These are phyloP conservation scores for Corynespora cassiicola DNA, from an alignment of 2,329 filamentous ascomycete species.

Conservation along the genomic window DNA sequence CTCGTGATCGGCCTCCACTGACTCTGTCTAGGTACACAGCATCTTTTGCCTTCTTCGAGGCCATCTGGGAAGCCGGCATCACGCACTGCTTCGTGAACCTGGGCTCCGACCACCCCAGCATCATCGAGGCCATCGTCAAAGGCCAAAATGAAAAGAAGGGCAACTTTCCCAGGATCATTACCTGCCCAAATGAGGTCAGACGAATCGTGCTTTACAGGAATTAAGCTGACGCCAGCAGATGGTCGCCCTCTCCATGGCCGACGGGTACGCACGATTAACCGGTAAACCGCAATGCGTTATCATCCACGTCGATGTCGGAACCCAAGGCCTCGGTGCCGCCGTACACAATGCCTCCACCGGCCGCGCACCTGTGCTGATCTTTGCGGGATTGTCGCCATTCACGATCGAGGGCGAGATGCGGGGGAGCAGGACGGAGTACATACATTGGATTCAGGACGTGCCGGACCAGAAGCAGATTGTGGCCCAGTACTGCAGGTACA, in stretches of 20 bases:
- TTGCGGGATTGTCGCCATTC: slow-evolving; percentile 78
- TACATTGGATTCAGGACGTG: slow-evolving; percentile 86
- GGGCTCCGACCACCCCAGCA: slow-evolving; percentile 76
- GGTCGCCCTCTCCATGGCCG: slow-evolving; percentile 85
- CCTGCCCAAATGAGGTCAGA: slow-evolving; percentile 82
- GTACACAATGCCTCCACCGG: slow-evolving; percentile 81
- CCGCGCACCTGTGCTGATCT: slow-evolving; percentile 76
- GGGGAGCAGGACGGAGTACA: slow-evolving; percentile 76
- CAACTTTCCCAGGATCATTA: slow-evolving; percentile 75
- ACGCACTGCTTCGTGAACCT: slow-evolving; percentile 67
- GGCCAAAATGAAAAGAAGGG: slow-evolving; percentile 71
- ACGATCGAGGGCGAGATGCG: slow-evolving; percentile 79
- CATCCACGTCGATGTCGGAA: slow-evolving; percentile 82
- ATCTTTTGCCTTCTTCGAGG: slow-evolving; percentile 83
- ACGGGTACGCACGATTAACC: slow-evolving; percentile 75
- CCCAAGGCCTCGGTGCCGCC: slow-evolving; percentile 77
- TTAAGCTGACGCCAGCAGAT: slow-evolving; percentile 60
- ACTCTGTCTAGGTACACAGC: slow-evolving; percentile 65
- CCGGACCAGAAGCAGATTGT: slow-evolving; percentile 83
- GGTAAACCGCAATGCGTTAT: slow-evolving; percentile 78
- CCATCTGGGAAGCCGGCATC: slow-evolving; percentile 68
- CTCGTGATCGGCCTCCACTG: neutral
- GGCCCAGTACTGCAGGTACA: slow-evolving; percentile 83
- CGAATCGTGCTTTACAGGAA: slow-evolving; percentile 1
- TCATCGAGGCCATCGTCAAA: slow-evolving; percentile 82